phyloP scores from a whole-genome alignment of 2,329 filamentous ascomycete species.

The Ophiostoma sp. region DNA sequence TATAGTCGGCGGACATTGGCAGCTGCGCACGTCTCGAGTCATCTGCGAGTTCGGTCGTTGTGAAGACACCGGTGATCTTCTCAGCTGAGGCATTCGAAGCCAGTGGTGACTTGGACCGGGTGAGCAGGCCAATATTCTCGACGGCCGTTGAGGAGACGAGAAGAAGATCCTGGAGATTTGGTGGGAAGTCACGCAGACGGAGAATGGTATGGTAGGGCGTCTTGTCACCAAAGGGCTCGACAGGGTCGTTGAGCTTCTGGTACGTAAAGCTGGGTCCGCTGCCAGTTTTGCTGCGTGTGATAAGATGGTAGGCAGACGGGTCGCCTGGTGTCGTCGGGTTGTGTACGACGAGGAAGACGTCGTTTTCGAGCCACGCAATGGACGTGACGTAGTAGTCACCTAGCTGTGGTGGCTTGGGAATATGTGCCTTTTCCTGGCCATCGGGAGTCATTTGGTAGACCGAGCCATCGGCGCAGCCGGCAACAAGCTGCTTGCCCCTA shows the following conservation, averaged over 20 bases:
- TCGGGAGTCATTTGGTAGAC: constrained; percentile 81
- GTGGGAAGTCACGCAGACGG: constrained; percentile 76
- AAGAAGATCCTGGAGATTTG: constrained; percentile 76
- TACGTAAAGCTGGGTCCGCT: constrained; percentile 62
- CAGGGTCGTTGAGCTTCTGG: constrained; percentile 73
- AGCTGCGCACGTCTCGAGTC: constrained; percentile 75
- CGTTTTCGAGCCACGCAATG: constrained; percentile 84
- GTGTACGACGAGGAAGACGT: constrained; percentile 79
- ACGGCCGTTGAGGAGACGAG: constrained; percentile 80
- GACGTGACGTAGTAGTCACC: constrained; percentile 72
- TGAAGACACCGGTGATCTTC: constrained; percentile 67
- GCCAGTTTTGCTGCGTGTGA: constrained; percentile 64
- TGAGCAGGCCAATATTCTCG: constrained; percentile 76
- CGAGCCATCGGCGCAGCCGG: constrained; percentile 78
- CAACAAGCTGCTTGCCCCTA: constrained; percentile 88
- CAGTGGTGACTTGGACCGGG: constrained; percentile 68
- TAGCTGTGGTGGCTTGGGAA: constrained; percentile 73
- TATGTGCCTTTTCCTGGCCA: constrained; percentile 72
- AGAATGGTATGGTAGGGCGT: constrained; percentile 75
- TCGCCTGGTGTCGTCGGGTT: constrained; percentile 63
- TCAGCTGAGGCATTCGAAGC: constrained; percentile 60
- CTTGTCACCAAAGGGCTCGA: constrained; percentile 68
- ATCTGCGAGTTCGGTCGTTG: constrained; percentile 68
- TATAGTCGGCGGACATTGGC: constrained; percentile 65
- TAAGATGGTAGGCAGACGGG: constrained; percentile 73